Evolutionary conservation across 768 basidiomycete species (phyloP), one percentile per base, ranked within the genome.

Genomic region (Candolleomyces aberdarensis): DNA sequence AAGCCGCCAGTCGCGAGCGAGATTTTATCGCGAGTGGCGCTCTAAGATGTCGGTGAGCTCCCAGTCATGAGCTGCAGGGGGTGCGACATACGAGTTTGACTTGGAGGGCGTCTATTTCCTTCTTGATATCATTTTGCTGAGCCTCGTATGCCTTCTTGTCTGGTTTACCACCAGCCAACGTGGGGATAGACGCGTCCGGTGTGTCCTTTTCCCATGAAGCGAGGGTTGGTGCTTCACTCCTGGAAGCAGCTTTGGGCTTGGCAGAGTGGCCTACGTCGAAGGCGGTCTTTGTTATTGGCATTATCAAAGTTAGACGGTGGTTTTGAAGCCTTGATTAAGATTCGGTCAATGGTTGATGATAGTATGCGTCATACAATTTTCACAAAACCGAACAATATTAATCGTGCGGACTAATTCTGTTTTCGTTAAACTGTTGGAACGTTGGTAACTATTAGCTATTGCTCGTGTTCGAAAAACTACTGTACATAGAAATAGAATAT

Each of bases 91-190:
- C 96, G 62, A 95, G 75, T 73, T 92, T 89, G 20, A 74, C 74
- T 74, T 97, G 93, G 53, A 94, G 74, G 52, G 76, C 80, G 62
- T 96, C 95, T 67, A 98, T 96, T 69, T 95, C 90, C 26, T 80
- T 75, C 74, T 90, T 94, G 65, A 96, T 77, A 68, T 75, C 85
- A 57, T 90, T 87, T 75, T 95, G 93, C 76, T 98, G 94, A 9
- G 80, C 82, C 56, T 97, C 92, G 71, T 90, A 90, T n/a, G 74
- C 77, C 52, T 81, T 82, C 75, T 94, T 94, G 83, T 97, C 95
- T 36, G 96, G 96, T 71, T 80, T 91, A 48, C 83, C 86, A 49
- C 78, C 73, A 56, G 74, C 68, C 40, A 74, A 68, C 49, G 72
- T 63, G 62, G 71, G 66, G 51, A 76, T 58, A 6, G 3, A 32